Conservation (phyloP, 768 basidiomycete species). For the Cyathus striatus region DNA sequence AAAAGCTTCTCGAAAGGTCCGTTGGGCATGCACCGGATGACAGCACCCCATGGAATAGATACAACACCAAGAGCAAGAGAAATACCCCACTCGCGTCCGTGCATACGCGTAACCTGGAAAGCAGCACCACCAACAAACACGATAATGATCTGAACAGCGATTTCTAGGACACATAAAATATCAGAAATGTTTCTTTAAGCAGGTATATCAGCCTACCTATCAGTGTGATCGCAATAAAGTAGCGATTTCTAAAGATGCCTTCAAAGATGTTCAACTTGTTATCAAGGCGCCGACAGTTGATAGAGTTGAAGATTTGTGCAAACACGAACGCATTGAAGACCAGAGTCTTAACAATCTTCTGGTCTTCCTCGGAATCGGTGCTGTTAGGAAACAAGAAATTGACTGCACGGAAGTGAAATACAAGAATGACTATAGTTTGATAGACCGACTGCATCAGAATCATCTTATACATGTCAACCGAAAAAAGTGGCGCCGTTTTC, state of each 20-base stretch:
- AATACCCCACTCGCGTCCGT: constrained; percentile 89
- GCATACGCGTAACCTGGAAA: constrained; percentile 80
- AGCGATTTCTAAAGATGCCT: constrained; percentile 73
- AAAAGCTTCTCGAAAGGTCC: constrained; percentile 64
- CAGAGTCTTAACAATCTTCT: constrained; percentile 61
- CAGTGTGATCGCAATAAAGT: constrained; percentile 79
- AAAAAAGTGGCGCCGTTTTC: constrained; percentile 85
- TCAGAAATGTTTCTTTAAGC: neutral
- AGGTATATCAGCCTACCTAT: constrained; percentile 55
- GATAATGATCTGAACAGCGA: constrained; percentile 81
- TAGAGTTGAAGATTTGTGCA: constrained; percentile 93
- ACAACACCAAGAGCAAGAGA: constrained; percentile 82
- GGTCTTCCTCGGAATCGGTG: constrained; percentile 26
- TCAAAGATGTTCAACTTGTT: constrained; percentile 84
- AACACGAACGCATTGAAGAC: constrained; percentile 99
- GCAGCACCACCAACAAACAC: constrained; percentile 90
- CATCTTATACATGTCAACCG: constrained; percentile 94
- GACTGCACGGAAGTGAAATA: constrained; percentile 85
- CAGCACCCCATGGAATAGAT: constrained; percentile 81
- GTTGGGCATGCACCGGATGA: constrained; percentile 80
- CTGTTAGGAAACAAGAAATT: constrained; percentile 55
- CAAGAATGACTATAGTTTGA: constrained; percentile 75
- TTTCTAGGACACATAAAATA: constrained; percentile 46
- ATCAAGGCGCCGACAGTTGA: constrained; percentile 89
- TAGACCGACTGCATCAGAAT: constrained; percentile 87